Percentiles rank a stretch among this genome's conserved stretches.
Evolutionary conservation across 306 rosid genomes (phyloP).

Genomic region (Inga leiocalycina): DNA sequence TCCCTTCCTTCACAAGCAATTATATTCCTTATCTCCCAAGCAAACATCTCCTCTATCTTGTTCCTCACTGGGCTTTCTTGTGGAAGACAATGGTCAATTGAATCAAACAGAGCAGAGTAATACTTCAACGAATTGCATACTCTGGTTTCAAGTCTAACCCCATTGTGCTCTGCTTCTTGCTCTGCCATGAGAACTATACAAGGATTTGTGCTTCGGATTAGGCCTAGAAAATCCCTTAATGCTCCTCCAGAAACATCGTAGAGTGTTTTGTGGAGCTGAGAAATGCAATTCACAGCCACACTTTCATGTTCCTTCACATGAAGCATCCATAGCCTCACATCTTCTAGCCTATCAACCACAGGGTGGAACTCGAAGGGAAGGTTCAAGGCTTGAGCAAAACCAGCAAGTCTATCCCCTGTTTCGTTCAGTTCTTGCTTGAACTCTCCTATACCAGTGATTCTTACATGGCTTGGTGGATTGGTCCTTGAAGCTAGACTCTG

Average conservation of each 20-base stretch:
- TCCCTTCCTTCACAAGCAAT: slow-evolving; percentile 91
- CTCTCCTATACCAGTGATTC: slow-evolving; percentile 92
- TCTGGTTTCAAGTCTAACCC: slow-evolving; percentile 59
- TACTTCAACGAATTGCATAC: slow-evolving; percentile 68
- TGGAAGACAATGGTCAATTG: slow-evolving; percentile 60
- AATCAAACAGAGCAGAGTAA: slow-evolving; percentile 83
- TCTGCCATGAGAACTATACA: slow-evolving; percentile 65
- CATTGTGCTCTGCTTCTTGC: slow-evolving; percentile 87
- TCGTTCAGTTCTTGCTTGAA: slow-evolving; percentile 90
- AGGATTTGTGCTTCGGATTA: slow-evolving; percentile 87
- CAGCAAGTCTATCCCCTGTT: slow-evolving; percentile 89
- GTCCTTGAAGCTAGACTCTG: slow-evolving; percentile 84
- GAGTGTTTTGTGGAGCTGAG: slow-evolving; percentile 88
- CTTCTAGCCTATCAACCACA: slow-evolving; percentile 94
- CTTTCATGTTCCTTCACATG: slow-evolving; percentile 92
- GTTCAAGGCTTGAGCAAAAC: slow-evolving; percentile 78
- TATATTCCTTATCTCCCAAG: slow-evolving; percentile 76
- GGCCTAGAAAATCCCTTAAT: slow-evolving; percentile 74
- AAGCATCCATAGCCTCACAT: slow-evolving; percentile 99
- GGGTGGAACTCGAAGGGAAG: slow-evolving; percentile 93
- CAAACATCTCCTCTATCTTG: slow-evolving; percentile 83
- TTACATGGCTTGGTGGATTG: slow-evolving; percentile 84
- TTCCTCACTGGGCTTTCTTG: slow-evolving; percentile 60
- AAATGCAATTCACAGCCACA: slow-evolving; percentile 78
- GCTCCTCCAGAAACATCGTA: slow-evolving; percentile 72